Conservation (phyloP, 805 yeast genomes). For the Cyberlindnera suaveolens region DNA sequence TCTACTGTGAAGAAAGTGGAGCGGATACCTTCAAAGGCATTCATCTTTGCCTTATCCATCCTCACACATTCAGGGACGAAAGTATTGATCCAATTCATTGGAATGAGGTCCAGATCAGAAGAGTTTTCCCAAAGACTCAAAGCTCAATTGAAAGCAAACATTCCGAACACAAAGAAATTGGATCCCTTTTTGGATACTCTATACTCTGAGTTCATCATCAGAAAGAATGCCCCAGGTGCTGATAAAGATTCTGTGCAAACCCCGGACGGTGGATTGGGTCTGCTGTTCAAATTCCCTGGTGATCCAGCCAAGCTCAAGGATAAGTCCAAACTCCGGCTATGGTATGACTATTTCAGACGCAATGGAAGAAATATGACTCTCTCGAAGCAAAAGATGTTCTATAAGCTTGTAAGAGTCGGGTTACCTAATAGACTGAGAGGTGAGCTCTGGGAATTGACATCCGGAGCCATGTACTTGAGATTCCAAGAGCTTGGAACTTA, state of each 20-base stretch:
- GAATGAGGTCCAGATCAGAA: conserved; percentile 74
- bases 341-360: conserved; percentile 85
- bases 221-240: conserved; percentile 33
- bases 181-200: conserved; percentile 62
- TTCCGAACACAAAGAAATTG: conserved; percentile 54
- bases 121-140: conserved; percentile 68
- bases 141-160: conserved; percentile 52
- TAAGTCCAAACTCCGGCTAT: conserved; percentile 77
- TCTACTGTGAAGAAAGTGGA: conserved; percentile 81
- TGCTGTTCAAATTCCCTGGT: conserved; percentile 83
- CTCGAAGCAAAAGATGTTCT: conserved; percentile 68
- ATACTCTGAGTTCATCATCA: conserved; percentile 81
- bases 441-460: conserved; percentile 90
- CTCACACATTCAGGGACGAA: conserved; percentile 60
- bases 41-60: conserved; percentile 72
- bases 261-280: conserved; percentile 84
- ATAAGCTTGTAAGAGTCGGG: conserved; percentile 81
- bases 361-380: conserved; percentile 83
- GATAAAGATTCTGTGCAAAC: conserved; percentile 37
- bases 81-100: conserved; percentile 67
- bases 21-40: conserved; percentile 69
- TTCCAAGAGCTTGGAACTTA: conserved; percentile 59
- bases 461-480: conserved; percentile 78
- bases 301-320: conserved; percentile 72
- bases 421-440: conserved; percentile 93